Base-by-base conservation (phyloP, 164 flowering plant genomes). In the Liriodendron chinense region DNA sequence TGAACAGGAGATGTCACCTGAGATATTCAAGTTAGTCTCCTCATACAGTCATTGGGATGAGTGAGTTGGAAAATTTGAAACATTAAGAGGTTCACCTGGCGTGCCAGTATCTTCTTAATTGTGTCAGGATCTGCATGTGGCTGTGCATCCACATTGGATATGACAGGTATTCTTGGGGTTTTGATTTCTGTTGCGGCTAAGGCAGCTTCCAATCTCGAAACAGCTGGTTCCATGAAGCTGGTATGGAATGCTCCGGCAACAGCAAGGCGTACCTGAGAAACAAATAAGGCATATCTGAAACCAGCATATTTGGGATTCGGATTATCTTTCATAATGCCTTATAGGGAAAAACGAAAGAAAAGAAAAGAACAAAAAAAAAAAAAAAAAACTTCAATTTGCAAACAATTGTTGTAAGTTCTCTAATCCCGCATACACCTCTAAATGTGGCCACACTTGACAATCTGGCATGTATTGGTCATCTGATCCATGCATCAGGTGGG, bases 181-280 rank as follows among this genome's bases (percentile, higher is more conserved):
- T 82, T 90, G 70, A 96, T 88, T 68, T 86, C 87, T 20, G 99
- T 96, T 64, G 90, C 85, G 68, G 96, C 91, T 81, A 96, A 82
- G 71, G 97, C 97, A 66, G 93, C 92, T 87, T 94, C 97, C 79
- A 96, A 83, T 83, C 94, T 90, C 66, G 98, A 94, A 65, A 96
- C 98, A 71, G 98, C 98, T 47, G 98, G 99, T 70, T 96, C 86
- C 98, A 94, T 96, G 83, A 94, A 96, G 73, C 89, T 79, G 43
- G 99, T 96, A 83, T 94, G 99, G 83, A 96, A 96, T 77, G 98
- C 99, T 76, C 99, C 99, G 72, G 98, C 98, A 76, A 96, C 99
- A 76, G 99, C 98, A 69, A 94, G 88, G 12, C 99, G 93, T n/a
- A 96, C 97, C 99, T 94, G 72, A 28, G 61, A 64, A 20, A 68